Evolutionary conservation across 192 early-diverging fungal genomes (phyloP), one percentile per base, ranked within the genome.

Genomic region (Dissophora globulifera): DNA sequence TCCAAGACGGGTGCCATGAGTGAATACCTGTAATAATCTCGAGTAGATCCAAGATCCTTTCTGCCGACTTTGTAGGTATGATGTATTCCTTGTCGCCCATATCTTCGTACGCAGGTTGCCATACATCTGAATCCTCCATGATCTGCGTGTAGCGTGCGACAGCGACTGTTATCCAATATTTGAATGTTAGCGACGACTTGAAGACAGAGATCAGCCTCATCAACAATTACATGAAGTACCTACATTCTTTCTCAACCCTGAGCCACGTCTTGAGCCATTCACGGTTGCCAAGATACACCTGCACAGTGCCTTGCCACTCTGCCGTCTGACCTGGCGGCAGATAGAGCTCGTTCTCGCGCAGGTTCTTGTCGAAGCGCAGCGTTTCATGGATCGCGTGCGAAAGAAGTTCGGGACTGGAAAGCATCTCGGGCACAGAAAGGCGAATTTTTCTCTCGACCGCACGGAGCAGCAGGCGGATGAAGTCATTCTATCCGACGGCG

Each of bases 241-340:
- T 86, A 88, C 86, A 87, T 13, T 82, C 72, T 35, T 87, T 88
- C 58, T 92, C 92, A 4, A 85, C 83, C 40, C 85, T 79, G 25
- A 93, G 72, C 92, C 92, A 93, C 7, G 87, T 83, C 6, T 83
- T 82, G 69, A 91, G 90, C 70, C 86, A 79, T 19, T 71, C 83
- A 15, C 53, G 41, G 16, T 91, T 87, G 29, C 78, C 65, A 27
- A 90, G 78, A n/a, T 90, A 84, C 3, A 81, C 63, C 11, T 84
- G 80, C 22, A 86, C 82, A 19, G 69, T 61, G 11, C 82, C 79
- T 19, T 66, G 62, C 79, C 78, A 85, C 22, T 80, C 76, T 13
- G 53, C 32, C 13, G 57, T 76, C 46, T 74, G 67, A 46, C 69
- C 71, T 10, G 83, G 82, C 3, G 83, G 69, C 3, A 51, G 33